phyloP scores from a whole-genome alignment of 2,329 filamentous ascomycete species.

The Falciphora oryzae region DNA sequence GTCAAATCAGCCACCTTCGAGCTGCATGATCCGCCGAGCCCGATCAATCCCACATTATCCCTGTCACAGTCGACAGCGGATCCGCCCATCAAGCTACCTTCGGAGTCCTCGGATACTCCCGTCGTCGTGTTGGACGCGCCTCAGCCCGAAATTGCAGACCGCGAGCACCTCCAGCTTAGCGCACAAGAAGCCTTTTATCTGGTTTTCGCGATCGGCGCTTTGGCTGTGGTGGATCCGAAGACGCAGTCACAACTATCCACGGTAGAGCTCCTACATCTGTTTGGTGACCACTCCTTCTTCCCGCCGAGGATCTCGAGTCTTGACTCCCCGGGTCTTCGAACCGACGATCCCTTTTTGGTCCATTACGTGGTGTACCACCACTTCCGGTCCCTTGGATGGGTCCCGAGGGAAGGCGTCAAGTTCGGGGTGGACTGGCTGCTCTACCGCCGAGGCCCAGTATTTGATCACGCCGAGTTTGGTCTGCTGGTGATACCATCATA shows the following conservation, averaged over 20 bases:
- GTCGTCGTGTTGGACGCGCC: not conserved
- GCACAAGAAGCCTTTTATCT: constrained; percentile 92
- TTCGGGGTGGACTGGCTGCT: constrained; percentile 94
- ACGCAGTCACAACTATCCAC: constrained; percentile 42
- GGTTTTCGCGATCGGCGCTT: constrained; percentile 68
- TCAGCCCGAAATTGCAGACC: constrained; percentile 35
- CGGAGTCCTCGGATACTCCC: not conserved
- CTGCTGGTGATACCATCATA: constrained; percentile 81
- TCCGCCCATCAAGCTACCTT: not conserved
- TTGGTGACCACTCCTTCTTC: constrained; percentile 64
- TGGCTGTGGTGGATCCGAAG: constrained; percentile 53
- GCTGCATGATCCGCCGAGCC: constrained; percentile 45
- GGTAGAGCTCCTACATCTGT: constrained; percentile 57
- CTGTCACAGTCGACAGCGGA: not conserved
- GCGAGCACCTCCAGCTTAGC: constrained; percentile 87
- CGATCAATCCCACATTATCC: constrained; percentile 13
- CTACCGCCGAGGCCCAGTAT: constrained; percentile 88
- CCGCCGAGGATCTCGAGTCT: constrained; percentile 43
- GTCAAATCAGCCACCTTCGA: constrained; percentile 60
- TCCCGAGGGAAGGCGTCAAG: constrained; percentile 86
- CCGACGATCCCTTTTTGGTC: constrained; percentile 78
- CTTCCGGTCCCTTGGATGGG: constrained; percentile 92
- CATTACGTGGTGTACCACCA: constrained; percentile 92
- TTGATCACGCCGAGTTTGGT: constrained; percentile 92
- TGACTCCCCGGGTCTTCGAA: constrained; percentile 16